Conservation (phyloP, 2,329 filamentous ascomycete species). For the Chaetomiaceae sp. region DNA sequence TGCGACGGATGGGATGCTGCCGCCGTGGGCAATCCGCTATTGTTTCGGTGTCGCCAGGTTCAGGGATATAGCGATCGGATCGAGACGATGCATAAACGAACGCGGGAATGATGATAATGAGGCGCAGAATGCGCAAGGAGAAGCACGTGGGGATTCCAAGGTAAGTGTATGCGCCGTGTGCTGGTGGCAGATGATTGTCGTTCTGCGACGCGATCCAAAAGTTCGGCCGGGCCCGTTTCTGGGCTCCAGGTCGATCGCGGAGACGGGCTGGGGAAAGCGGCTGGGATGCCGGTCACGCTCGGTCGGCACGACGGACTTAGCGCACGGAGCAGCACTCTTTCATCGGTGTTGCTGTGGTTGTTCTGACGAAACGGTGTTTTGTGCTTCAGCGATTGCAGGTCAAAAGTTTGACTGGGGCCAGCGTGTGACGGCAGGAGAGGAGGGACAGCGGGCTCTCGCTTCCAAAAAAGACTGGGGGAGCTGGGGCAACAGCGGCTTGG, state of each 20-base stretch:
- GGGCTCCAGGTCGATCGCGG: constrained; percentile 11
- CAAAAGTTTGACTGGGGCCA: constrained; percentile 15
- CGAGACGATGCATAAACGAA: constrained; percentile 12
- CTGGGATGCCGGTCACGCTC: background rate
- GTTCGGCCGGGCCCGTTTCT: constrained; percentile 12
- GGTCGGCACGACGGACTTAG: background rate
- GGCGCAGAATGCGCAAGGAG: background rate
- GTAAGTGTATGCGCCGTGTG: background rate
- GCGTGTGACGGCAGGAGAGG: constrained; percentile 21
- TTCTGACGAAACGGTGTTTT: constrained; percentile 7
- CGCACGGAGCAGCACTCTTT: background rate
- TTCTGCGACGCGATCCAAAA: constrained; percentile 22
- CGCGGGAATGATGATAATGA: background rate
- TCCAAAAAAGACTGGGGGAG: background rate
- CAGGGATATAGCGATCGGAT: constrained; percentile 7
- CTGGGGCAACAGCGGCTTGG: constrained; percentile 2
- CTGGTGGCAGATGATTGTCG: constrained; percentile 9
- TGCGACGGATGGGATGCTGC: constrained; percentile 15
- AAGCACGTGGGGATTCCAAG: constrained; percentile 3
- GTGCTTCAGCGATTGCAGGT: background rate
- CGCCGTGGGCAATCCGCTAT: constrained; percentile 13
- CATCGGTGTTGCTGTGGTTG: background rate
- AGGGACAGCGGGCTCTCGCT: constrained; percentile 6
- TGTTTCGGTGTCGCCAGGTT: constrained; percentile 18
- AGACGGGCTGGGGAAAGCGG: background rate